Conservation (phyloP, 352 stramenopile species). For the Pythium myriotylum region DNA sequence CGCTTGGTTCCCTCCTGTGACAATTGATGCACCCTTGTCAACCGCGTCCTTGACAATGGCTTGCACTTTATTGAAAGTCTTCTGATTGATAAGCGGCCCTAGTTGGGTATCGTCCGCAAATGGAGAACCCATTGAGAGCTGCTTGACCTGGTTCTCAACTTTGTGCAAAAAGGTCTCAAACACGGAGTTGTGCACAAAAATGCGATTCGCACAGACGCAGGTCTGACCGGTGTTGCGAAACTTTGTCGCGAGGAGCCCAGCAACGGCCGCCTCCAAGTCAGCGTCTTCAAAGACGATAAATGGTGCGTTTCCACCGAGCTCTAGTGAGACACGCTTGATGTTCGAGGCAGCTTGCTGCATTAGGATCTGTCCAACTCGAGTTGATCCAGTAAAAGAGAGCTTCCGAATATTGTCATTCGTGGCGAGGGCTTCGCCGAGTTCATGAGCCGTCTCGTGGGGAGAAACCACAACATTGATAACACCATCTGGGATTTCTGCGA, state of each 20-base stretch:
- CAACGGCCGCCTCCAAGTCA: conserved; percentile 79
- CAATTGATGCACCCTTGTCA: conserved; percentile 84
- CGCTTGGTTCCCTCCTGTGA: conserved; percentile 83
- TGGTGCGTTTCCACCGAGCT: conserved; percentile 94
- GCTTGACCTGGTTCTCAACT: conserved; percentile 67
- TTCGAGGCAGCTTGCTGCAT: conserved; percentile 79
- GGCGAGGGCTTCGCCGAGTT: conserved; percentile 83
- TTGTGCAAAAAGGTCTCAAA: conserved; percentile 92
- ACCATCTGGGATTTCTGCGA: conserved; percentile 82
- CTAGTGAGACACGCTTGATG: conserved; percentile 85
- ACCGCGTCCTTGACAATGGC: conserved; percentile 89
- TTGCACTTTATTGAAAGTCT: conserved; percentile 88
- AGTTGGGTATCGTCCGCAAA: conserved; percentile 81
- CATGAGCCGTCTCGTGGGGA: conserved; percentile 56
- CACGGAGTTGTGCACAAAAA: conserved; percentile 94
- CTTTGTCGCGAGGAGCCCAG: conserved; percentile 84
- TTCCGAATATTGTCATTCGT: conserved; percentile 83
- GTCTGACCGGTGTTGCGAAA: conserved; percentile 91
- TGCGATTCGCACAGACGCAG: conserved; percentile 90
- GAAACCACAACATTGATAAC: conserved; percentile 91
- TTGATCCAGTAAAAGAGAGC: conserved; percentile 91
- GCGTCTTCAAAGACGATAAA: conserved; percentile 93
- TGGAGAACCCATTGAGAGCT: conserved; percentile 90
- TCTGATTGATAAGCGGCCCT: conserved; percentile 95
- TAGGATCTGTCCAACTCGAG: conserved; percentile 75